These are phyloP conservation scores for Pythium sukuiense DNA, from an alignment of 352 stramenopile genomes.

Conservation along the genomic window DNA sequence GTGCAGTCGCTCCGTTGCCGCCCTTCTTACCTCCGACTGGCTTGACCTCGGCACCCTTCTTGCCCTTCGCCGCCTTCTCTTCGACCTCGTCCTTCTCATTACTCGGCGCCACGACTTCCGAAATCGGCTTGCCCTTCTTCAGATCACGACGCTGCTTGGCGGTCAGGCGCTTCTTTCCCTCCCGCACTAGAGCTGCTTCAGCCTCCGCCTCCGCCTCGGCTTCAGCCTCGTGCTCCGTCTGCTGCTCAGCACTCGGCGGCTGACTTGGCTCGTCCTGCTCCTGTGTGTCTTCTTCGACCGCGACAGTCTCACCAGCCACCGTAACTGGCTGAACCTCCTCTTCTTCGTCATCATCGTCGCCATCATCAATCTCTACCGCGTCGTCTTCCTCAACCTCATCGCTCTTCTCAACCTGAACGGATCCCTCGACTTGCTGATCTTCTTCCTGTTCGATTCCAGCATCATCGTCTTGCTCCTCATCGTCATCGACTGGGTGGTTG, in stretches of 20 bases:
- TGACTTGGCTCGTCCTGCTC: not conserved
- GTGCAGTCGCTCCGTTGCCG: conserved; percentile 40
- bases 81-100: not conserved
- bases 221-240: not conserved
- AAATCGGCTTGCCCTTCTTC: conserved; percentile 53
- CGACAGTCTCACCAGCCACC: conserved; percentile 1
- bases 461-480: conserved; percentile 21
- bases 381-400: conserved; percentile 18
- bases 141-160: conserved; percentile 79
- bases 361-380: not conserved
- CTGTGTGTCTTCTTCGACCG: conserved; percentile 4
- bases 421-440: not conserved
- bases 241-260: not conserved
- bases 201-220: conserved; percentile 12
- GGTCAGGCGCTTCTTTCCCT: conserved; percentile 60
- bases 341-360: conserved; percentile 15
- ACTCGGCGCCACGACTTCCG: conserved; percentile 8
- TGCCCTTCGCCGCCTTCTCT: conserved; percentile 4
- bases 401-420: not conserved
- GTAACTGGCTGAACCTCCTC: conserved; percentile 11
- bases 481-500: conserved; percentile 43
- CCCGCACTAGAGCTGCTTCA: conserved; percentile 9
- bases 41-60: conserved; percentile 25
- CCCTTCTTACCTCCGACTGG: conserved; percentile 5
- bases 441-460: conserved; percentile 19